These are phyloP conservation scores for Sanghuangporus sanghuang DNA, from an alignment of 1,284 basidiomycete genomes.

Conservation along the genomic window DNA sequence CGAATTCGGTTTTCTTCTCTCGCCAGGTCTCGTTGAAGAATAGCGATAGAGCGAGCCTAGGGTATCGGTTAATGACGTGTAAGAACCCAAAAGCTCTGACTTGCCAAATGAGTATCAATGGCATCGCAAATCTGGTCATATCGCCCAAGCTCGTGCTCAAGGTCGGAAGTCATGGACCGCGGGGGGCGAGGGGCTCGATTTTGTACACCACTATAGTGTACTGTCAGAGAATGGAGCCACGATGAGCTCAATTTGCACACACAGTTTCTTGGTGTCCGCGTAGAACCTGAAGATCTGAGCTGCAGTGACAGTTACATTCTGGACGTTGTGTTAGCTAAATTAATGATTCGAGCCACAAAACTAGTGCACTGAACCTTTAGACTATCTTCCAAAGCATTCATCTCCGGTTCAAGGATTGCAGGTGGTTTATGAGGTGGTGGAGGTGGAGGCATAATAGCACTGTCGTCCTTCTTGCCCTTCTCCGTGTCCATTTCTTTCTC, in stretches of 20 bases:
- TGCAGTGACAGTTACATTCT: slow-evolving; percentile 66
- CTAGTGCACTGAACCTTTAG: slow-evolving; percentile 44
- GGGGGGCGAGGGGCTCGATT: slow-evolving; percentile 60
- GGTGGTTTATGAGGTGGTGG: slow-evolving; percentile 44
- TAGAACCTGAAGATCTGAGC: slow-evolving; percentile 67
- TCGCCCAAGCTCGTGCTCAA: slow-evolving; percentile 67
- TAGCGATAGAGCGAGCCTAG: slow-evolving; percentile 63
- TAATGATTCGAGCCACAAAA: neutral
- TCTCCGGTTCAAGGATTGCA: slow-evolving; percentile 58
- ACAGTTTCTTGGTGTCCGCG: slow-evolving; percentile 59
- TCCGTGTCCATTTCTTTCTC: slow-evolving; percentile 10
- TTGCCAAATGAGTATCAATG: slow-evolving; percentile 63
- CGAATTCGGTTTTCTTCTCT: slow-evolving; percentile 53
- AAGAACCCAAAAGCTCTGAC: slow-evolving; percentile 21
- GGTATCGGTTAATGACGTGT: neutral
- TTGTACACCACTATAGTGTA: slow-evolving; percentile 37
- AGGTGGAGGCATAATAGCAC: slow-evolving; percentile 52
- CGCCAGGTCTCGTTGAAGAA: slow-evolving; percentile 60
- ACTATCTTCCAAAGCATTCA: slow-evolving; percentile 47
- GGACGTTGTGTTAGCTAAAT: neutral
- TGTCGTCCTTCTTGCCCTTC: slow-evolving; percentile 20
- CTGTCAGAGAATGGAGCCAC: neutral
- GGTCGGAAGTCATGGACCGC: slow-evolving; percentile 49
- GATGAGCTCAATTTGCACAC: slow-evolving; percentile 23
- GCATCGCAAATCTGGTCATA: slow-evolving; percentile 74